Base-by-base conservation (phyloP, 345 rosid genomes). In the Eucalyptus caleyi region DNA sequence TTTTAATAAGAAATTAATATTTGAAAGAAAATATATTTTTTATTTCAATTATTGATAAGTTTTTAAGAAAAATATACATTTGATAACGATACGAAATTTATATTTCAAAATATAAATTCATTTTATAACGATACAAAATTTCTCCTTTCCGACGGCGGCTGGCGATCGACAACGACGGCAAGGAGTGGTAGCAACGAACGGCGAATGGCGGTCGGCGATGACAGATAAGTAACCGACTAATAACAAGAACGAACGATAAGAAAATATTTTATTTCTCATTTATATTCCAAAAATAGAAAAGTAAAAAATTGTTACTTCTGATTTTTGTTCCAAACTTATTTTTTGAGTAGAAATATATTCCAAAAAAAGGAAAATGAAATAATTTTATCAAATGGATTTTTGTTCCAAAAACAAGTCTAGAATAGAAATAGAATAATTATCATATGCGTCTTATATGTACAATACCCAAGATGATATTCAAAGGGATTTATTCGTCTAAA, bases 111-210 rank as follows among this genome's bases (percentile, higher is more conserved):
- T 16, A 16, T 0, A 51, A 6, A 18, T 51, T 51, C 4, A 51
- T 7, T 51, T 51, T 0, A 51, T 18, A 18, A 51, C 0, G 0
- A 18, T 0, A 51, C 9, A 51, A 51, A 53, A 53, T 7, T 19
- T 53, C 1, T 19, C 2, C 0, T 19, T 19, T 19, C 1, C 0
- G 0, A 53, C 0, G 0, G 1, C 4, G 0, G 7, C 18, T 0
- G 0, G 0, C 6, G 0, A 50, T 50, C 2, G 1, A 0, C 3
- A 2, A 1, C 1, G 3, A 0, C 19, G 0, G 1, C 54, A 51
- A 51, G 9, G 23, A 51, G 23, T 18, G 9, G 56, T 0, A 51
- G 4, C 23, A 51, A 51, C 0, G 9, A 0, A 51, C 1, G 23
- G 4, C 23, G 4, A 18, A 51, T 2, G 19, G 23, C 2, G 0